These are phyloP conservation scores for Austroboletus festivus DNA, from an alignment of 768 basidiomycete genomes.

Conservation along the genomic window DNA sequence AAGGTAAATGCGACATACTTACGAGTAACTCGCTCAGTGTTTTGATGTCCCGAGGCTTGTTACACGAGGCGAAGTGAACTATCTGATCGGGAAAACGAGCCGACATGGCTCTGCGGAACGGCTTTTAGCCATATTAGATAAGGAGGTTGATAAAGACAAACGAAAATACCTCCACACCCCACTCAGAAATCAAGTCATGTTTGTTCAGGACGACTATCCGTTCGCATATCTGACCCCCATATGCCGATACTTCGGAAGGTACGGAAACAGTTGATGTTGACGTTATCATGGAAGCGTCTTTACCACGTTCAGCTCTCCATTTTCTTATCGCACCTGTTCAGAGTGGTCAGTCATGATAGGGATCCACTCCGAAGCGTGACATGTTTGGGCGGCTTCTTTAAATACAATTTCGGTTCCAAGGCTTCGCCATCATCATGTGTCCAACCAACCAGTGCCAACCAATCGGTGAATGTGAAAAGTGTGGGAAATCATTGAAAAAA, in stretches of 20 bases:
- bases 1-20: slow-evolving; percentile 49
- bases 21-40: slow-evolving; percentile 64
- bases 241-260: slow-evolving; percentile 11
- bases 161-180: slow-evolving; percentile 74
- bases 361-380: slow-evolving; percentile 12
- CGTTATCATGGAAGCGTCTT: slow-evolving; percentile 42
- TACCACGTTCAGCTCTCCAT: slow-evolving; percentile 69
- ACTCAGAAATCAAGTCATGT: slow-evolving; percentile 83
- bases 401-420: slow-evolving; percentile 10
- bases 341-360: slow-evolving; percentile 18
- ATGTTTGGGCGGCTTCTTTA: slow-evolving; percentile 1
- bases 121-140: slow-evolving; percentile 41
- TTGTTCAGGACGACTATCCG: slow-evolving; percentile 92
- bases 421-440: slow-evolving; percentile 13
- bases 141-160: slow-evolving; percentile 5
- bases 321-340: slow-evolving; percentile 57
- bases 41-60: slow-evolving; percentile 61
- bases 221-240: slow-evolving; percentile 53
- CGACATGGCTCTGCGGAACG: slow-evolving; percentile 71
- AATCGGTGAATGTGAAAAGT: slow-evolving; percentile 6
- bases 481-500: slow-evolving; percentile 27
- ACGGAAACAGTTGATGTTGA: slow-evolving; percentile 31
- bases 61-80: slow-evolving; percentile 70
- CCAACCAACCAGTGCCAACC: slow-evolving; percentile 12
- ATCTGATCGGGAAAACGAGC: slow-evolving; percentile 67